Evolutionary conservation across 345 rosid species (phyloP).

Genomic region (Raphanus sativus): DNA sequence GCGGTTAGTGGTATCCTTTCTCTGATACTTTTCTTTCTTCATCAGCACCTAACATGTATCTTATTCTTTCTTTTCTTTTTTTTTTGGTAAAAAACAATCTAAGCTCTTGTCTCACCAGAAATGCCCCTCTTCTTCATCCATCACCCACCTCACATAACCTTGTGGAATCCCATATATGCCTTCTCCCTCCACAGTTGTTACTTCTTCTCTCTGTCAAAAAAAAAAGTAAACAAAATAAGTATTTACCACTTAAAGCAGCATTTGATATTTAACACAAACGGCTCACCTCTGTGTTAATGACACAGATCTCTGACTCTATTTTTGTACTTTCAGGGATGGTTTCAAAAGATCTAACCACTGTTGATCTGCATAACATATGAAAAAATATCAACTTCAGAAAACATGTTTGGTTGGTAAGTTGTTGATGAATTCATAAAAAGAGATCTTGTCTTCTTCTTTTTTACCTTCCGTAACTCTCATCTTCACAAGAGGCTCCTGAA

Average conservation of each 20-base stretch:
- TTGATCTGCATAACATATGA: conserved; percentile 49
- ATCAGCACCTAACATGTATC: conserved; percentile 15
- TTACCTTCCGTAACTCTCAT: conserved; percentile 71
- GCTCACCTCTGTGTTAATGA: conserved; percentile 47
- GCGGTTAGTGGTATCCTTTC: conserved; percentile 18
- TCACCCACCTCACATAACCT: conserved; percentile 68
- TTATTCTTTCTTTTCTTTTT: not conserved
- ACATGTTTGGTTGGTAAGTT: not conserved
- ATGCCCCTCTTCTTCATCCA: conserved; percentile 54
- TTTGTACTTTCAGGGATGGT: conserved; percentile 46
- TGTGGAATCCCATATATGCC: conserved; percentile 40
- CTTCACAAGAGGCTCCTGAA: conserved; percentile 85
- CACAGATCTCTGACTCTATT: conserved; percentile 43
- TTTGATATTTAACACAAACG: conserved; percentile 3
- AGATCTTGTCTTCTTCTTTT: not conserved
- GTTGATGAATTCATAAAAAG: not conserved
- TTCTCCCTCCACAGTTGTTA: conserved; percentile 22
- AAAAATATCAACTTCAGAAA: not conserved
- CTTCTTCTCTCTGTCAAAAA: conserved; percentile 47
- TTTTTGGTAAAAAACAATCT: not conserved
- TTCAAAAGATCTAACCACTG: conserved; percentile 54
- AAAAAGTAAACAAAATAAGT: not conserved
- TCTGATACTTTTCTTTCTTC: conserved; percentile 16
- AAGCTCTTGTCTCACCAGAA: conserved; percentile 34
- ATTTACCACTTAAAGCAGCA: not conserved